These are phyloP conservation scores for Lyophyllum atratum DNA, from an alignment of 768 basidiomycete genomes.

Conservation along the genomic window DNA sequence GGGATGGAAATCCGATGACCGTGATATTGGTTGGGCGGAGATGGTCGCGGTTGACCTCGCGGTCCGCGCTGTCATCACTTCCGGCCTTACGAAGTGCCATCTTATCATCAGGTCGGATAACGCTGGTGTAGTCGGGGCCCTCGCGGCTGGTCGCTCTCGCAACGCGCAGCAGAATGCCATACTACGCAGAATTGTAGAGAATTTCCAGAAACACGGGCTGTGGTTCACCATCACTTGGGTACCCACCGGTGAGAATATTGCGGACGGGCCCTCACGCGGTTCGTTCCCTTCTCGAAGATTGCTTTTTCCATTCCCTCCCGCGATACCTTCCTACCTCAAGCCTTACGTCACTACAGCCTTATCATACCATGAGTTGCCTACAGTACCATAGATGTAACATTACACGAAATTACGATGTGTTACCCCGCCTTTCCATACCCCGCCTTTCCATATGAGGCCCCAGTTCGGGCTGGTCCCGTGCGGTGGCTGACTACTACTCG, in stretches of 20 bases:
- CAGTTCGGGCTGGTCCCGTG: too few species aligned
- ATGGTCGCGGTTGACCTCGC: constrained; percentile 42
- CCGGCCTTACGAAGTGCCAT: constrained; percentile 23
- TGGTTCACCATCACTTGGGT: constrained; percentile 29
- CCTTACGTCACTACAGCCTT: constrained; percentile 2
- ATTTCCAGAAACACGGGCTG: constrained; percentile 22
- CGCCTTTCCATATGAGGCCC: too few species aligned
- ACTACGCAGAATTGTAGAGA: constrained; percentile 22
- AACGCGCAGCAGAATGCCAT: constrained; percentile 30
- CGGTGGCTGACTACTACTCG: too few species aligned
- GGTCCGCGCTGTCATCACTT: constrained; percentile 24
- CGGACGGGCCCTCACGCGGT: constrained; percentile 22
- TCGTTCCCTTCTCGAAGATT: background rate
- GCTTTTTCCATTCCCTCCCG: background rate
- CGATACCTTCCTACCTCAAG: background rate
- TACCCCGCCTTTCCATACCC: too few species aligned
- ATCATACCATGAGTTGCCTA: background rate
- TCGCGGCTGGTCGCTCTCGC: constrained; percentile 25
- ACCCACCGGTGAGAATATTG: constrained; percentile 13
- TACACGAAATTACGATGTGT: too few species aligned
- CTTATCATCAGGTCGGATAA: constrained; percentile 36
- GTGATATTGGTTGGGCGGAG: constrained; percentile 44
- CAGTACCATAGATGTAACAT: background rate
- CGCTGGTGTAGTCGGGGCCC: constrained; percentile 29
- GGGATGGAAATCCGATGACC: constrained; percentile 25